Evolutionary conservation across 371 early-diverging fungal species (phyloP).

Genomic region (Mucor mucedo): DNA sequence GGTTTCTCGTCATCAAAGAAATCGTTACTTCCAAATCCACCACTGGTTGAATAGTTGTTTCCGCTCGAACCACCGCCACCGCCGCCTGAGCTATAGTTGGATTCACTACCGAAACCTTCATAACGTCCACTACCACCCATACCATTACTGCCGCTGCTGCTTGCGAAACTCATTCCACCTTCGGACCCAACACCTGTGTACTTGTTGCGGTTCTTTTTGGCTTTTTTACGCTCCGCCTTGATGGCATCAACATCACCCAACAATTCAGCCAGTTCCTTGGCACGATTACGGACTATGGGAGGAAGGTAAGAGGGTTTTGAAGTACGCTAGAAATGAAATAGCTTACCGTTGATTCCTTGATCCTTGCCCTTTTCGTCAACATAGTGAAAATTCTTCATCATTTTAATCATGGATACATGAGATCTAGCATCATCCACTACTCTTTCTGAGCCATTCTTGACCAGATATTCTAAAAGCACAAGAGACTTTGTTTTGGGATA

Average conservation of each 20-base stretch:
- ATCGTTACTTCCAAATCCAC: conserved; percentile 7
- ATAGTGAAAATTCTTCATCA: conserved; percentile 80
- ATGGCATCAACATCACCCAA: conserved; percentile 77
- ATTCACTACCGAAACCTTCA: conserved; percentile 58
- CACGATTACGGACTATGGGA: conserved; percentile 83
- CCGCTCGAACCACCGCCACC: conserved; percentile 23
- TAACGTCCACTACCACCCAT: conserved; percentile 36
- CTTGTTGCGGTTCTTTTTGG: conserved; percentile 86
- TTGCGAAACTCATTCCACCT: neutral
- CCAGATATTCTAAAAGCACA: conserved; percentile 89
- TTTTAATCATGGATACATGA: conserved; percentile 85
- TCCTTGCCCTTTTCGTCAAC: conserved; percentile 95
- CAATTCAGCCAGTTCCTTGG: conserved; percentile 89
- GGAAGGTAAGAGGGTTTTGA: conserved; percentile 2
- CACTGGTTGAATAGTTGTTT: conserved; percentile 9
- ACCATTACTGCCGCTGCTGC: conserved; percentile 40
- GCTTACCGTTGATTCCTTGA: conserved; percentile 91
- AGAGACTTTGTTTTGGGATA: conserved; percentile 61
- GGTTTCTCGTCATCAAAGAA: conserved; percentile 26
- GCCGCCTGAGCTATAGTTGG: conserved; percentile 29
- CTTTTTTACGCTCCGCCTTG: conserved; percentile 85
- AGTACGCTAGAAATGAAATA: neutral
- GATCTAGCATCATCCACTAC: conserved; percentile 88
- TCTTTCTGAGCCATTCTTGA: conserved; percentile 94
- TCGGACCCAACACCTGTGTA: conserved; percentile 79